Evolutionary conservation across 345 rosid genomes (phyloP).

Genomic region (Hevea brasiliensis): DNA sequence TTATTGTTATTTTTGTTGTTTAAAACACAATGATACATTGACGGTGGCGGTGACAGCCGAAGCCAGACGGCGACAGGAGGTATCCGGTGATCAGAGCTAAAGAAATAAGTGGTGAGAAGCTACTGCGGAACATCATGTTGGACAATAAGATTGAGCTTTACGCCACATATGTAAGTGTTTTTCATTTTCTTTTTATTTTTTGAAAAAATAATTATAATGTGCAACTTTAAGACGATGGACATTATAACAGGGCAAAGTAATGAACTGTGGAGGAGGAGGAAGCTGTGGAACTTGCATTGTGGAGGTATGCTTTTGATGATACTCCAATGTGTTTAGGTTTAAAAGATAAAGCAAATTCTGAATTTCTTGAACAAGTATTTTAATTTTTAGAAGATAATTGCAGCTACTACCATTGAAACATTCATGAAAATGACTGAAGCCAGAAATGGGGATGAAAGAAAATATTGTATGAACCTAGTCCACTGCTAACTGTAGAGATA

Average conservation of each 20-base stretch:
- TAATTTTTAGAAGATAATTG: too few relatives aligned
- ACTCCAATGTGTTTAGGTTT: not conserved
- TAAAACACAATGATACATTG: not conserved
- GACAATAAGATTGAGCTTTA: slow-evolving; percentile 84
- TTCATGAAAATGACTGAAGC: too few relatives aligned
- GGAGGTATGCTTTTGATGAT: slow-evolving; percentile 46
- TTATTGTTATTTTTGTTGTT: not conserved
- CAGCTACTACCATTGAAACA: too few relatives aligned
- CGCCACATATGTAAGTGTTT: slow-evolving; percentile 68
- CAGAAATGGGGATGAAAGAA: too few relatives aligned
- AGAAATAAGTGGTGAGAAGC: slow-evolving; percentile 75
- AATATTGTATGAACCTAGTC: too few relatives aligned
- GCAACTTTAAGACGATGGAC: too few relatives aligned
- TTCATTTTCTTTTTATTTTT: too few relatives aligned
- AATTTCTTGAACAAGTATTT: not conserved
- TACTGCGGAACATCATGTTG: slow-evolving; percentile 70
- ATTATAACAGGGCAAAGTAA: slow-evolving; percentile 66
- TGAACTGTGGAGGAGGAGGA: slow-evolving; percentile 96
- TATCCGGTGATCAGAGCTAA: slow-evolving; percentile 62
- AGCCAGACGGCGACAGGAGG: slow-evolving; percentile 57
- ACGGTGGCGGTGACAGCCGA: slow-evolving; percentile 49
- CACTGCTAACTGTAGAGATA: too few relatives aligned
- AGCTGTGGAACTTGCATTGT: slow-evolving; percentile 96
- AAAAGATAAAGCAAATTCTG: too few relatives aligned
- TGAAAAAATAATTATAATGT: not conserved